Evolutionary conservation across 2,329 filamentous ascomycete species (phyloP).

Genomic region (Didymellaceae sp.): DNA sequence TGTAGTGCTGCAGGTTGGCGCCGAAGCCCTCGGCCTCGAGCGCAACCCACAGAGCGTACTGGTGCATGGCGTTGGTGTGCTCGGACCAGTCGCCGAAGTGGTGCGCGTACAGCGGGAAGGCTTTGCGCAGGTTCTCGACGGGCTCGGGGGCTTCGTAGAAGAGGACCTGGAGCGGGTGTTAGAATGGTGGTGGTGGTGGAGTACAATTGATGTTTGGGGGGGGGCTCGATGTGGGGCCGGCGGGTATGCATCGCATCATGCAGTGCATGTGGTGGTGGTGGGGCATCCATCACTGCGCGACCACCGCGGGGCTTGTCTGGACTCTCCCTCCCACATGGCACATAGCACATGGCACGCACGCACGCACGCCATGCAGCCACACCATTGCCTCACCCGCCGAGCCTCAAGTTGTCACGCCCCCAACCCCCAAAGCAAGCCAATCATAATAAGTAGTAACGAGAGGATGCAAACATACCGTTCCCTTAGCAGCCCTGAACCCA

Average conservation of each 20-base stretch:
- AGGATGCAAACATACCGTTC: conserved; percentile 74
- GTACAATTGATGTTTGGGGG: too few species aligned
- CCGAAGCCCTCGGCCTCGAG: conserved; percentile 85
- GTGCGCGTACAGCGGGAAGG: conserved; percentile 77
- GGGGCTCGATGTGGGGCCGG: too few species aligned
- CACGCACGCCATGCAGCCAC: too few species aligned
- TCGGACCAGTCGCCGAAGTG: conserved; percentile 78
- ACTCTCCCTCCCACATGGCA: too few species aligned
- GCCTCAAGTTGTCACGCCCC: too few species aligned
- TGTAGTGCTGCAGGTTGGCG: conserved; percentile 93
- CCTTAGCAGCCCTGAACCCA: conserved; percentile 74
- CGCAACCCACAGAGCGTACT: conserved; percentile 80
- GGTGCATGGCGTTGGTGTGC: conserved; percentile 82
- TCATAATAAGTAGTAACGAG: too few species aligned
- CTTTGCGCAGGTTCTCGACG: conserved; percentile 70
- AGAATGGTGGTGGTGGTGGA: too few species aligned
- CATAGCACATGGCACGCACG: too few species aligned
- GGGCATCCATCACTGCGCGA: too few species aligned
- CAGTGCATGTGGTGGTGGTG: conserved; percentile 28
- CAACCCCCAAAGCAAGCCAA: too few species aligned
- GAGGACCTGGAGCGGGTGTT: conserved; percentile 63
- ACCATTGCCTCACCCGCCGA: not conserved
- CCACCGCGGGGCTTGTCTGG: too few species aligned
- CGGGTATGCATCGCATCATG: conserved; percentile 14
- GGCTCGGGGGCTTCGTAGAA: conserved; percentile 82